Percentiles rank a stretch among this genome's conserved stretches.
Evolutionary conservation across 371 early-diverging fungal genomes (phyloP).

Genomic region (Mucor saturninus): DNA sequence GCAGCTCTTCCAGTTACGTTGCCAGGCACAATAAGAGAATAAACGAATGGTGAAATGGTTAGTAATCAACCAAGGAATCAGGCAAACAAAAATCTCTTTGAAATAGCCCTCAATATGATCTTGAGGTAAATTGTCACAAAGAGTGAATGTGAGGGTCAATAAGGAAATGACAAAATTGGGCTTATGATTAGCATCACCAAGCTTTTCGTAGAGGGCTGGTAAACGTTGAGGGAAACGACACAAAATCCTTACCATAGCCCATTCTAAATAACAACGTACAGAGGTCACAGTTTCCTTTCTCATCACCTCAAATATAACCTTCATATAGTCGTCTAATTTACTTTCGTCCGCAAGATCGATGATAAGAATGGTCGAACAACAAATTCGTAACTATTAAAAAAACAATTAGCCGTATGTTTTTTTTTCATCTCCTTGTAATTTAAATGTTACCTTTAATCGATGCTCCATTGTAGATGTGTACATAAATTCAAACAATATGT

Average conservation of each 20-base stretch:
- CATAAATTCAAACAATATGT: slow-evolving; percentile 28
- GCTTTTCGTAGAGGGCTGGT: slow-evolving; percentile 23
- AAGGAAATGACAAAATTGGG: slow-evolving; percentile 55
- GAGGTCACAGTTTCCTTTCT: slow-evolving; percentile 52
- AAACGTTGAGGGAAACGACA: slow-evolving; percentile 36
- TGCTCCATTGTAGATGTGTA: slow-evolving; percentile 54
- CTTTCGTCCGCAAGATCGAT: slow-evolving; percentile 43
- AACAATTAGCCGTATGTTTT: neutral
- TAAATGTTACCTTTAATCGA: slow-evolving; percentile 45
- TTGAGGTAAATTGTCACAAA: slow-evolving; percentile 38
- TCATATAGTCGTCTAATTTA: slow-evolving; percentile 33
- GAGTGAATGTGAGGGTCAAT: slow-evolving; percentile 44
- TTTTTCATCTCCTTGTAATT: neutral
- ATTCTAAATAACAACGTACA: slow-evolving; percentile 59
- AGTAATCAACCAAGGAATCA: slow-evolving; percentile 49
- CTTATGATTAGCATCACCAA: slow-evolving; percentile 40
- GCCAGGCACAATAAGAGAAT: slow-evolving; percentile 44
- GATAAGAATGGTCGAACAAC: slow-evolving; percentile 57
- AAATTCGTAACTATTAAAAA: slow-evolving; percentile 44
- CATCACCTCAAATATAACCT: slow-evolving; percentile 36
- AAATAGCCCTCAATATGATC: slow-evolving; percentile 4
- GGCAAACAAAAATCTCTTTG: slow-evolving; percentile 32
- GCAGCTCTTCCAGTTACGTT: slow-evolving; percentile 38
- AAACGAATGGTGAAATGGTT: slow-evolving; percentile 51
- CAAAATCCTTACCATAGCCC: slow-evolving; percentile 39